Percentiles rank a stretch among this genome's conserved stretches.
Evolutionary conservation across 768 basidiomycete species (phyloP).

Genomic region (Suillus placidus): DNA sequence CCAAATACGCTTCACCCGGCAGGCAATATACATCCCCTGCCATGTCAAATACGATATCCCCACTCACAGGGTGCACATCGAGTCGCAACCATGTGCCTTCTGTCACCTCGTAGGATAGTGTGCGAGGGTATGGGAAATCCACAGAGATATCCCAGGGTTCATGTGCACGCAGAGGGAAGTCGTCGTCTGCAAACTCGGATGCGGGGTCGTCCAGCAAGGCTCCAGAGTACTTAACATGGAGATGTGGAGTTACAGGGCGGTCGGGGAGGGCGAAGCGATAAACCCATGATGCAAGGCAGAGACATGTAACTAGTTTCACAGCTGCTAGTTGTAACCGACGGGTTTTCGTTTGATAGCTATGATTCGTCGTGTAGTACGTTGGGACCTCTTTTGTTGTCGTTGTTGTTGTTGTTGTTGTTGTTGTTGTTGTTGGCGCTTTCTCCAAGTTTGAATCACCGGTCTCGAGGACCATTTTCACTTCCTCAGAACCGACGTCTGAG

Average conservation of each 20-base stretch:
- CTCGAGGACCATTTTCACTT: neutral
- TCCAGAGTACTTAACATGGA: slow-evolving; percentile 6
- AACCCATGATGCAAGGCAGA: slow-evolving; percentile 22
- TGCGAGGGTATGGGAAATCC: slow-evolving; percentile 70
- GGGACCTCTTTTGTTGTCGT: neutral
- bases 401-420: neutral
- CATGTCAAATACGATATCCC: slow-evolving; percentile 78
- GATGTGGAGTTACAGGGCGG: neutral
- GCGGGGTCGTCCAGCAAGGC: slow-evolving; percentile 36
- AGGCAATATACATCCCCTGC: slow-evolving; percentile 75
- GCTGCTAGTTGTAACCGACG: slow-evolving; percentile 13
- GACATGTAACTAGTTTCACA: slow-evolving; percentile 24
- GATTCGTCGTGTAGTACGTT: neutral
- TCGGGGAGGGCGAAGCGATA: slow-evolving; percentile 15
- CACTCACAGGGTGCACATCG: slow-evolving; percentile 69
- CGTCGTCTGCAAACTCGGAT: slow-evolving; percentile 50
- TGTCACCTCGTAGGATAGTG: slow-evolving; percentile 64
- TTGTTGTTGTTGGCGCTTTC: neutral
- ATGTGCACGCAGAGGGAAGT: slow-evolving; percentile 63
- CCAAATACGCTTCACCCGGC: slow-evolving; percentile 43
- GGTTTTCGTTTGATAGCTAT: neutral
- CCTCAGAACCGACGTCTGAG: neutral
- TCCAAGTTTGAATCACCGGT: neutral
- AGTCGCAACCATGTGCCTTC: slow-evolving; percentile 79
- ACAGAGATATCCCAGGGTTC: slow-evolving; percentile 74